These are phyloP conservation scores for Pyronema domesticum DNA, from an alignment of 495 filamentous ascomycete species.

Conservation along the genomic window DNA sequence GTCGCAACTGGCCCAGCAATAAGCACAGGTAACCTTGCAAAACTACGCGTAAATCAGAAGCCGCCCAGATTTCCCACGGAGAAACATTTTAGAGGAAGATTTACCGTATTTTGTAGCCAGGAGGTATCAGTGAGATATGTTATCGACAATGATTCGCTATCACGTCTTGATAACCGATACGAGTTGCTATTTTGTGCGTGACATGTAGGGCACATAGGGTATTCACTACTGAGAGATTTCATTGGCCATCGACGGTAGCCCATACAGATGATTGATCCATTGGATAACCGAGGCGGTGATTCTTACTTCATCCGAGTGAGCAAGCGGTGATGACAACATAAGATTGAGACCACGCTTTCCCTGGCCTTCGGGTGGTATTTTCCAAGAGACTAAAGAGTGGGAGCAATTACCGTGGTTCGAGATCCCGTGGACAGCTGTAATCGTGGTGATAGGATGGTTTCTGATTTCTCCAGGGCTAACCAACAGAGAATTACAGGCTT, in stretches of 20 bases:
- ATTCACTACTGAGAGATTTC: neutral
- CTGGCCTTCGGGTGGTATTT: neutral
- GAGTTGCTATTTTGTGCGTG: neutral
- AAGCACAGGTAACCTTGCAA: neutral
- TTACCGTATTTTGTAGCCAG: neutral
- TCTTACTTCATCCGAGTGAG: neutral
- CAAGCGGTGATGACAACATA: neutral
- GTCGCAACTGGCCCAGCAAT: neutral
- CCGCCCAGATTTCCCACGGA: neutral
- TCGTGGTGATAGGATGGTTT: neutral
- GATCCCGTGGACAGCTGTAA: too few species aligned
- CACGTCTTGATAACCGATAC: neutral
- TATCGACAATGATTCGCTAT: neutral
- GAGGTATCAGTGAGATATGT: neutral
- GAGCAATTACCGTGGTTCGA: neutral
- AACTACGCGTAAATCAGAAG: neutral
- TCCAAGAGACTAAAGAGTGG: neutral
- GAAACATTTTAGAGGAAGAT: neutral
- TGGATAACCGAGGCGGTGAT: neutral
- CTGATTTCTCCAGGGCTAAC: neutral
- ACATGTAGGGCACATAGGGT: neutral
- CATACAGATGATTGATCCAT: neutral
- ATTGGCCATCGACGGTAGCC: neutral
- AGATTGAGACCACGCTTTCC: neutral
- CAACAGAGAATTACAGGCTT: neutral